Base-by-base conservation (phyloP, 106 monocot species). In the Dendrobium huoshanense region DNA sequence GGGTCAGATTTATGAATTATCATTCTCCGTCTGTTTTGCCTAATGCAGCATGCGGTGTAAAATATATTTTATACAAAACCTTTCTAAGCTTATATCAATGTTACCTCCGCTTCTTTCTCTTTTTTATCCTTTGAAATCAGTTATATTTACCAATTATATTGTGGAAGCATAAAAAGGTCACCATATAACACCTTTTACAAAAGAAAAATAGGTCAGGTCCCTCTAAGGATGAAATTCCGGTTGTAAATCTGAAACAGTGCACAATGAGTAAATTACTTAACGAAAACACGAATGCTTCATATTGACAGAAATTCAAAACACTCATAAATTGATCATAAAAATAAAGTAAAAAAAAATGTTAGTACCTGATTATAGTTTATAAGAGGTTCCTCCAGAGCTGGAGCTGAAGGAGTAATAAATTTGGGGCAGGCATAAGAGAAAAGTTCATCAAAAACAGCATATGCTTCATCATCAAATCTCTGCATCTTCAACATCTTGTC, bases 401-500 rank as follows among this genome's bases (percentile, higher is more conserved):
- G 97, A 72, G 89, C 80, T 41, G 94, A 89, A 77, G 97, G 92
- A 40, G 94, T 94, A 51, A 98, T 98, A 49, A 98, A 98, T 82
- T 94, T 98, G 15, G 97, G 97, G 81, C 97, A 98, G 25, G 92
- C 94, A 88, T 98, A 98, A 0, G 94, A 90, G 79, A 98, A 98
- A 31, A 98, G 94, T 44, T 98, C 97, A 81, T 98, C 97, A 84
- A 91, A 98, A 17, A 94, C 80, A 80, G 84, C 82, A 86, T 85
- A 91, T 20, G 94, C 97, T 78, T 98, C 97, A 43, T 98, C 97
- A 79, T 98, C 97, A 79, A 81, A 92, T 64, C 92, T 90, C 79
- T 92, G 94, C 97, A 98, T 98, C 81, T 92, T 94, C 75, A 83
- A 31, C 97, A 98, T 98, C 81, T 98, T 98, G 11, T 98, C 97